Percentiles rank a stretch among this genome's conserved stretches.
phyloP scores from a whole-genome alignment of 2,329 filamentous ascomycete genomes.

The Pseudogymnoascus sp. region DNA sequence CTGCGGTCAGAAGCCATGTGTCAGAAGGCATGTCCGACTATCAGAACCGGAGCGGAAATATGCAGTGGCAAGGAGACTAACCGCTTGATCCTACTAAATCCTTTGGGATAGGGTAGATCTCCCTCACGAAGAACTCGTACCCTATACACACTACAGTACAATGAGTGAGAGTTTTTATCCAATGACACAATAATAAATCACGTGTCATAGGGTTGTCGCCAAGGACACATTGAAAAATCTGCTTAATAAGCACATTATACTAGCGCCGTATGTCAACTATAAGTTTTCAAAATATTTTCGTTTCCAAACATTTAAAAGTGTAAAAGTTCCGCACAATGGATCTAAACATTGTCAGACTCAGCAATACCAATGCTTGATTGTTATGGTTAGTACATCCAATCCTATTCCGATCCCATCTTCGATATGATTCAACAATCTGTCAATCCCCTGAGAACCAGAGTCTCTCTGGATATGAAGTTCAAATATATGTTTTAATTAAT shows the following conservation, averaged over 20 bases:
- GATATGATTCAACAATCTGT: slow-evolving; percentile 72
- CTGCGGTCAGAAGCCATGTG: slow-evolving; percentile 3
- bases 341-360: background rate
- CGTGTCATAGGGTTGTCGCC: background rate
- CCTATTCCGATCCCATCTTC: slow-evolving; percentile 16
- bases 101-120: background rate
- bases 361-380: background rate
- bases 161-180: background rate
- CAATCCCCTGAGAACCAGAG: slow-evolving; percentile 66
- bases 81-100: background rate
- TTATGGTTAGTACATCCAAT: slow-evolving; percentile 16
- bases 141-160: background rate
- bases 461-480: slow-evolving; percentile 38
- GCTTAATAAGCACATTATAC: slow-evolving; percentile 6
- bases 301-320: background rate
- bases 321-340: background rate
- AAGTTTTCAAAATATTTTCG: slow-evolving; percentile 2
- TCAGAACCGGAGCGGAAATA: background rate
- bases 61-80: background rate
- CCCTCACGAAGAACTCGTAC: background rate
- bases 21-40: slow-evolving; percentile 3
- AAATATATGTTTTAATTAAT: slow-evolving; percentile 46
- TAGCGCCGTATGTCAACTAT: slow-evolving; percentile 6
- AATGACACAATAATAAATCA: background rate
- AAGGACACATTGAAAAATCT: background rate